Evolutionary conservation across 306 rosid genomes (phyloP).

Genomic region (Castanopsis chinensis): DNA sequence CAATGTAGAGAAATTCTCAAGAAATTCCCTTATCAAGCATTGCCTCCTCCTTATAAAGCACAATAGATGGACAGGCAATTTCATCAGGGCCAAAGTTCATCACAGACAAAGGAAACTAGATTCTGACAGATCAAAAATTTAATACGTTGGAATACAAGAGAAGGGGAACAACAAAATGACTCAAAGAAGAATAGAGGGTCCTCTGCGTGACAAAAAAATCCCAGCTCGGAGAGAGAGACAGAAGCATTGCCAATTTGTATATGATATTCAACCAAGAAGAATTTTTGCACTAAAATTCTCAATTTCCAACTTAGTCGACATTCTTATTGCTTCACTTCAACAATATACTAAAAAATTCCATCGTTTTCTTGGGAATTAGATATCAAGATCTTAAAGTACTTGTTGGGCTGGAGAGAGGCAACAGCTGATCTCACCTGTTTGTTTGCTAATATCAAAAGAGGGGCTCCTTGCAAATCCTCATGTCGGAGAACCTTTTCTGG

Average conservation of each 20-base stretch:
- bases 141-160: not conserved
- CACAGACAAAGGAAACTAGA: not conserved
- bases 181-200: not conserved
- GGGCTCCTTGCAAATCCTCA: conserved; percentile 98
- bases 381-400: not conserved
- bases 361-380: not conserved
- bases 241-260: not conserved
- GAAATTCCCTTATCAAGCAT: not conserved
- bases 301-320: not conserved
- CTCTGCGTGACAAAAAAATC: not conserved
- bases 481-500: conserved; percentile 94
- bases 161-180: not conserved
- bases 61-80: not conserved
- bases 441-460: conserved; percentile 89
- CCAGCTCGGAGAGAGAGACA: not conserved
- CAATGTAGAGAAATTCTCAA: not conserved
- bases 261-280: not conserved
- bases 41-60: not conserved
- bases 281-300: not conserved
- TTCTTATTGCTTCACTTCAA: not conserved
- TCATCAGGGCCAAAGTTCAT: not conserved
- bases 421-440: conserved; percentile 67
- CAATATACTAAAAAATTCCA: not conserved
- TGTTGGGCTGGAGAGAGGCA: not conserved
- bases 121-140: not conserved